Evolutionary conservation across 169 alveolate species (phyloP), one percentile per base, ranked within the genome.

Genomic region (Prorocentrum cordatum): DNA sequence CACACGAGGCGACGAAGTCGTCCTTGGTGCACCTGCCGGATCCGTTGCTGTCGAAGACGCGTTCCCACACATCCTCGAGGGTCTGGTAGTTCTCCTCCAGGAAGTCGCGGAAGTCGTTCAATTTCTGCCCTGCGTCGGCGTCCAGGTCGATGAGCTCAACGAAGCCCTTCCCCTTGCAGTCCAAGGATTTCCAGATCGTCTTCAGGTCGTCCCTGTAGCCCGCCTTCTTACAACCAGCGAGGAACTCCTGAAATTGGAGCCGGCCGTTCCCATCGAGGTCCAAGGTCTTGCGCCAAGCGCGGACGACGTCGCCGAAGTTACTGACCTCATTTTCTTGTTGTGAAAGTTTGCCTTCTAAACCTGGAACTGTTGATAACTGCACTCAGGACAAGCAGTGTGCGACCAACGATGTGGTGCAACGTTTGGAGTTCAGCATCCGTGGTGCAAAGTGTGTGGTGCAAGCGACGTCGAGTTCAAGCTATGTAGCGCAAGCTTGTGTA

Each of bases 41-140:
- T 12, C 54, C 54, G n/a, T 16, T 16, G 16, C 54, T 12, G 50
- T 66, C 75, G 31, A 66, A 66, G 3, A 66, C 42, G 3, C 75
- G 27, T 27, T 66, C 75, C 75, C 75, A 66, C 1, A 36, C 75
- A 66, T 66, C 75, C 20, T 66, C 75, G 50, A 66, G 50, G 29
- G 75, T 66, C 20, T 47, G 75, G 22, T 27, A 66, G 75, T 35
- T 66, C 24, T 66, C 75, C 47, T 66, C 75, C 20, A 66, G 26
- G 50, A 66, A 35, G 32, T 32, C n/a, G 9, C 75, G 47, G 75
- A 66, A 66, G 32, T 31, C 75, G 32, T 66, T 47, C 54, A 66
- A 22, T 12, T 36, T 31, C 12, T 16, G 20, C 20, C 32, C 47
- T 16, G 75, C 75, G 7, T 27, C 50, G 5, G 18, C 20, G 47